A percentile compares a stretch with the other conserved stretches of the same genome.
Evolutionary conservation across 2,329 filamentous ascomycete species (phyloP).

Genomic region (Penicillium sclerotigenum): DNA sequence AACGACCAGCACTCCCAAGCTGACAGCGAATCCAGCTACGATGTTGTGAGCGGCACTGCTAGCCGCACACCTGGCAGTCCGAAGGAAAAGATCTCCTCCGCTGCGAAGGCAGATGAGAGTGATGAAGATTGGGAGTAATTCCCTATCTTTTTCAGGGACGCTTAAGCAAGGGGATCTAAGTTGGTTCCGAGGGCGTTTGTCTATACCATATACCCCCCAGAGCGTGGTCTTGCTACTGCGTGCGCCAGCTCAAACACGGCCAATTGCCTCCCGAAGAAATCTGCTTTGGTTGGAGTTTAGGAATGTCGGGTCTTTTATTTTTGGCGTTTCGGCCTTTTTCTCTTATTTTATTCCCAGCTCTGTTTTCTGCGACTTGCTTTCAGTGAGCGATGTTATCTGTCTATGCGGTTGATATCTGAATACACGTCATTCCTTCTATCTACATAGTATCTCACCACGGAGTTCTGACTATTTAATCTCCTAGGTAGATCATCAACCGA

Average conservation of each 20-base stretch:
- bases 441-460: slow-evolving; percentile 8
- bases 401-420: slow-evolving; percentile 11
- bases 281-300: slow-evolving; percentile 19
- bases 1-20: slow-evolving; percentile 87
- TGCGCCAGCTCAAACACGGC: neutral
- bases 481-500: neutral
- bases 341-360: slow-evolving; percentile 14
- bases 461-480: neutral
- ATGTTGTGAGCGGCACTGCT: slow-evolving; percentile 77
- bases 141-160: neutral
- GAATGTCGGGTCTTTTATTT: slow-evolving; percentile 13
- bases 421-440: slow-evolving; percentile 14
- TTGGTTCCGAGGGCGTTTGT: neutral
- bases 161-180: neutral
- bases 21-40: slow-evolving; percentile 94
- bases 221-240: neutral
- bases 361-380: slow-evolving; percentile 16
- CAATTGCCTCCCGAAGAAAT: slow-evolving; percentile 1
- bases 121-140: slow-evolving; percentile 74
- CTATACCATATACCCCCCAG: slow-evolving; percentile 1
- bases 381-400: slow-evolving; percentile 19
- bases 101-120: slow-evolving; percentile 53
- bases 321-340: slow-evolving; percentile 15
- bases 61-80: slow-evolving; percentile 72
- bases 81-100: slow-evolving; percentile 47